A percentile compares a stretch with the other conserved stretches of the same genome.
These are phyloP conservation scores for Amylostereum areolatum DNA, from an alignment of 1,284 basidiomycete genomes.

Conservation along the genomic window DNA sequence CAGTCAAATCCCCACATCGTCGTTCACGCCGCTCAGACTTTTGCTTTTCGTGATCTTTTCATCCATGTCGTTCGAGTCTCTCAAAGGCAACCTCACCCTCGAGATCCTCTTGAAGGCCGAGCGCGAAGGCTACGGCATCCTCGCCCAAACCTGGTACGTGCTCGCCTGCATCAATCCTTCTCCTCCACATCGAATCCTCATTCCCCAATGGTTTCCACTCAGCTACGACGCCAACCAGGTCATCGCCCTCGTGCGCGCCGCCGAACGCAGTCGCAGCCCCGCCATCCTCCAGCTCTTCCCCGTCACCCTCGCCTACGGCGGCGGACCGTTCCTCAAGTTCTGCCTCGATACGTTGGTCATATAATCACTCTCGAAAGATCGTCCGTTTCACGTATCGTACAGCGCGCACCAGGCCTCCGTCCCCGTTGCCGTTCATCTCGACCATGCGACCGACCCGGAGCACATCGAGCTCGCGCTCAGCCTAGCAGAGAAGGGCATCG, in stretches of 20 bases:
- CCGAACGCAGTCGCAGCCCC: slow-evolving; percentile 37
- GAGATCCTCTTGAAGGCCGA: slow-evolving; percentile 37
- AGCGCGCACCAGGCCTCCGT: slow-evolving; percentile 40
- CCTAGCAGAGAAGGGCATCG: slow-evolving; percentile 40
- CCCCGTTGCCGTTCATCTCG: slow-evolving; percentile 43
- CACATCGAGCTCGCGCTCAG: slow-evolving; percentile 40
- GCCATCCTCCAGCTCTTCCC: slow-evolving; percentile 43
- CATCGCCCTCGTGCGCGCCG: slow-evolving; percentile 39
- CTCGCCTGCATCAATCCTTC: too few species aligned
- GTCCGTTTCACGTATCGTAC: not conserved
- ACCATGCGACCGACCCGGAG: slow-evolving; percentile 42
- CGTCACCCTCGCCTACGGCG: slow-evolving; percentile 38
- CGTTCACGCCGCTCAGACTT: too few species aligned
- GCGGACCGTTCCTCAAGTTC: slow-evolving; percentile 40
- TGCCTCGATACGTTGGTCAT: slow-evolving; percentile 35
- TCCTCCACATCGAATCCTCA: not conserved
- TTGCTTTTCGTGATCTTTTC: not conserved
- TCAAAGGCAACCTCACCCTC: slow-evolving; percentile 31
- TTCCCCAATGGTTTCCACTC: not conserved
- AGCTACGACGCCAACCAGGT: slow-evolving; percentile 43
- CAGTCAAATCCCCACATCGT: too few species aligned
- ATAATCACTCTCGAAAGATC: not conserved
- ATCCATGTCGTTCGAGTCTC: slow-evolving; percentile 13
- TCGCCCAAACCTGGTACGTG: slow-evolving; percentile 39
- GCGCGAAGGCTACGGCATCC: slow-evolving; percentile 37